These are phyloP conservation scores for Capronia epimyces DNA, from an alignment of 2,329 filamentous ascomycete genomes.

Conservation along the genomic window DNA sequence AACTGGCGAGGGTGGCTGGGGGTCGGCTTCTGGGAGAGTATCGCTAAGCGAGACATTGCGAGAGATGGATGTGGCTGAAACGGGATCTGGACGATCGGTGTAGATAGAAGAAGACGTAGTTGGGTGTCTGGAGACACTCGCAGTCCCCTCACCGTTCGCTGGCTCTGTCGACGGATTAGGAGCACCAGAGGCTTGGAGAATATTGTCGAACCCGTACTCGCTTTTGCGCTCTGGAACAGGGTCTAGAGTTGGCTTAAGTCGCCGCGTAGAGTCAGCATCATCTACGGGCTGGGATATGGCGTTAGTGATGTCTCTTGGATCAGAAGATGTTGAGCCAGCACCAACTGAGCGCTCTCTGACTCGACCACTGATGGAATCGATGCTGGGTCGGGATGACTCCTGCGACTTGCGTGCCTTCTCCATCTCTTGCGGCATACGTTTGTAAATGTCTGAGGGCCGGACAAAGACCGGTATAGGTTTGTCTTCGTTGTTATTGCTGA, in stretches of 20 bases:
- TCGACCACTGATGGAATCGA: constrained; percentile 40
- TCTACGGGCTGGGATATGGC: constrained; percentile 20
- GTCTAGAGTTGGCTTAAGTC: constrained; percentile 43
- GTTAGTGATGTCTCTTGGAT: constrained; percentile 6
- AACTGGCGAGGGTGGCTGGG: background rate
- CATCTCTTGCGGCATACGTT: constrained; percentile 62
- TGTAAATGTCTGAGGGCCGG: constrained; percentile 72
- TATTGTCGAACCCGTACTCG: constrained; percentile 52
- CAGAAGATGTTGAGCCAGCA: constrained; percentile 30
- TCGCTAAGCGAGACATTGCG: constrained; percentile 17
- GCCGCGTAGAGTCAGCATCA: constrained; percentile 36
- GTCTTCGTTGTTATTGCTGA: constrained; percentile 7
- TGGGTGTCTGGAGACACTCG: constrained; percentile 15
- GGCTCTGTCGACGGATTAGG: constrained; percentile 12
- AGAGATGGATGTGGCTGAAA: constrained; percentile 22
- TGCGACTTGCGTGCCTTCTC: constrained; percentile 52
- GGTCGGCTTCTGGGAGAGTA: constrained; percentile 1
- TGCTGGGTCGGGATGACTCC: constrained; percentile 54
- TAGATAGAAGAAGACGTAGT: constrained; percentile 28
- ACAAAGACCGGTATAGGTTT: constrained; percentile 46
- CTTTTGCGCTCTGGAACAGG: constrained; percentile 55
- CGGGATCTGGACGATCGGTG: constrained; percentile 26
- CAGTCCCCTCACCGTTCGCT: constrained; percentile 12
- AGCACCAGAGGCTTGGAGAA: constrained; percentile 20
- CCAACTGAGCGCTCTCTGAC: constrained; percentile 12